Evolutionary conservation across 805 yeast genomes (phyloP), one percentile per base, ranked within the genome.

Genomic region (Metschnikowia koreensis): DNA sequence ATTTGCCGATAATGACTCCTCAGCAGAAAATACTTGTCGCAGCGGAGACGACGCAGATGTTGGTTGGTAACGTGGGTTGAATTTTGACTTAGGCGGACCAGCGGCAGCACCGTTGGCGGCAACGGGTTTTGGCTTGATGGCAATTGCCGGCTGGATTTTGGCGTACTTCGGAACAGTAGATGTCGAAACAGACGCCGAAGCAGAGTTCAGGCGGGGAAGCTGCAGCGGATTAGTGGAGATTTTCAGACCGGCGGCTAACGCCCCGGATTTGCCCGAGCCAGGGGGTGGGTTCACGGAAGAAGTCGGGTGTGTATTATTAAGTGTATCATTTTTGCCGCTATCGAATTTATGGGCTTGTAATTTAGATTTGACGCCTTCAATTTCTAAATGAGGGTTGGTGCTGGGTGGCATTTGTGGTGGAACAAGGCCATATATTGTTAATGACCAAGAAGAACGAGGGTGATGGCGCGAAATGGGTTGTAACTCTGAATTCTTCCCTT

Each of bases 61-160:
- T 15, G 62, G 57, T 41, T 53, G 52, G 51, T 52, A 64, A 41
- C 54, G 53, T 17, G 58, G 58, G 56, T 61, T 57, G 46, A 60
- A 56, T 2, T 60, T 29, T 2, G 71, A 63, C 51, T 69, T 73
- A 16, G 70, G 70, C 13, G 62, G 39, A 3, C 39, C 37, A 51
- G 31, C 64, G 64, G 31, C 40, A 11, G 38, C 36, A 13, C 44
- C 37, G 1, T 70, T 65, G 27, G 65, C 66, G 27, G 68, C 72
- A 15, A 44, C 44, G 3, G 67, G 69, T 31, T 62, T 63, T 9
- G 71, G 72, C 27, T 70, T 70, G 33, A 75, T 74, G 12, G 75
- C 75, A 10, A 71, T 69, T 6, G 74, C 72, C 1, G 74, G 76
- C 53, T 69, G 73, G 33, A 68, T 69, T 51, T 70, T 71, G 46